Evolutionary conservation across 768 basidiomycete species (phyloP).

Genomic region (Chlorophyllum brunneum): DNA sequence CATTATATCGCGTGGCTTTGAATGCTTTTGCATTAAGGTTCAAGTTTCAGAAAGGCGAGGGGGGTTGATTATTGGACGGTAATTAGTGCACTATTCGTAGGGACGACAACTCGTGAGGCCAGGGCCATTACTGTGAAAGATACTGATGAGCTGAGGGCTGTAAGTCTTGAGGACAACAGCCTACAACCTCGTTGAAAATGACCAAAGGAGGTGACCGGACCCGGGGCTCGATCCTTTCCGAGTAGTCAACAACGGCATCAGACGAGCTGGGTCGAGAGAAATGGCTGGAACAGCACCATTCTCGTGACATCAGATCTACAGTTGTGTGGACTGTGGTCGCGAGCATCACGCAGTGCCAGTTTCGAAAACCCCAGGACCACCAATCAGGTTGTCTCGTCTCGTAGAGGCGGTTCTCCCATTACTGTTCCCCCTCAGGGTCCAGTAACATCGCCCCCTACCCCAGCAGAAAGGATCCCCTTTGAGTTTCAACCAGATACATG

Average conservation of each 20-base stretch:
- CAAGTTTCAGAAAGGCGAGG: conserved; percentile 7
- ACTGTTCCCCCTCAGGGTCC: background rate
- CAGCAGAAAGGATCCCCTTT: background rate
- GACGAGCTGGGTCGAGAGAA: background rate
- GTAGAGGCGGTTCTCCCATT: background rate
- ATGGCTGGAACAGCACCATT: background rate
- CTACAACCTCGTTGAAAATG: background rate
- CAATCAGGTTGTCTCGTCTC: background rate
- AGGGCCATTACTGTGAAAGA: conserved; percentile 1
- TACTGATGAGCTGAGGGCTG: background rate
- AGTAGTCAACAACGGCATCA: background rate
- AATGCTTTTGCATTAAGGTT: conserved; percentile 7
- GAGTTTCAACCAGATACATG: background rate
- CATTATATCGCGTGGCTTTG: background rate
- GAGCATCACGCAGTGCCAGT: background rate
- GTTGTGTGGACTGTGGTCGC: background rate
- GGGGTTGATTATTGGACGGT: background rate
- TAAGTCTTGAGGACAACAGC: conserved; percentile 8
- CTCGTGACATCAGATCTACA: background rate
- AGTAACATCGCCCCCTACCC: background rate
- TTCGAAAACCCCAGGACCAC: background rate
- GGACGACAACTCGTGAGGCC: background rate
- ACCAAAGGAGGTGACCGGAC: background rate
- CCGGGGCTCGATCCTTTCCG: background rate
- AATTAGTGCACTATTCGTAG: background rate